Evolutionary conservation across 495 filamentous ascomycete species (phyloP).

Genomic region (Xanthoparmelia taractica): DNA sequence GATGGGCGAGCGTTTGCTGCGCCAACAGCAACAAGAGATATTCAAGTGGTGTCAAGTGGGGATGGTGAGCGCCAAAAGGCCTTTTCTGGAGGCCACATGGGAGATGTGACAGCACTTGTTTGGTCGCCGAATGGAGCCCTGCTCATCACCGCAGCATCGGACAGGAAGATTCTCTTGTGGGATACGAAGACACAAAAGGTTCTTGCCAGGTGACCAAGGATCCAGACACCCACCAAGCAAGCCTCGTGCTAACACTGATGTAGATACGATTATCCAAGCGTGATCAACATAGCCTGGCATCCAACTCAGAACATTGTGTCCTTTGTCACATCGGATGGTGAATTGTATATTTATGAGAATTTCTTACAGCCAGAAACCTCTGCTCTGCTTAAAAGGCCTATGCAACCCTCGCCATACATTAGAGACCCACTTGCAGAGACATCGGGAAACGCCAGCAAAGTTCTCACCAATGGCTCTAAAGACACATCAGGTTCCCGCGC

Average conservation of each 20-base stretch:
- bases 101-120: slow-evolving; percentile 75
- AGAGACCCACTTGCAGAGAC: slow-evolving; percentile 69
- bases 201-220: slow-evolving; percentile 40
- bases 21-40: slow-evolving; percentile 73
- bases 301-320: slow-evolving; percentile 78
- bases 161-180: slow-evolving; percentile 81
- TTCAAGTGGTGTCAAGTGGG: slow-evolving; percentile 74
- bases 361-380: slow-evolving; percentile 58
- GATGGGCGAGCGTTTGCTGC: slow-evolving; percentile 87
- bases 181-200: slow-evolving; percentile 79
- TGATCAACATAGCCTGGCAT: slow-evolving; percentile 86
- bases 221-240: not conserved
- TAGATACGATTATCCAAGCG: slow-evolving; percentile 66
- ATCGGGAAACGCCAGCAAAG: slow-evolving; percentile 53
- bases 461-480: slow-evolving; percentile 49
- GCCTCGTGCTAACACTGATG: slow-evolving; percentile 21
- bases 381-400: slow-evolving; percentile 49
- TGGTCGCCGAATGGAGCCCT: slow-evolving; percentile 95
- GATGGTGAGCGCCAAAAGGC: slow-evolving; percentile 77
- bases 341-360: slow-evolving; percentile 78
- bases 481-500: slow-evolving; percentile 36
- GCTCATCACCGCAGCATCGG: slow-evolving; percentile 71
- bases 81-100: slow-evolving; percentile 72
- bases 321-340: slow-evolving; percentile 83
- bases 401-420: slow-evolving; percentile 78